phyloP scores from a whole-genome alignment of 2,329 filamentous ascomycete genomes.

The Apiospora malaysiana region DNA sequence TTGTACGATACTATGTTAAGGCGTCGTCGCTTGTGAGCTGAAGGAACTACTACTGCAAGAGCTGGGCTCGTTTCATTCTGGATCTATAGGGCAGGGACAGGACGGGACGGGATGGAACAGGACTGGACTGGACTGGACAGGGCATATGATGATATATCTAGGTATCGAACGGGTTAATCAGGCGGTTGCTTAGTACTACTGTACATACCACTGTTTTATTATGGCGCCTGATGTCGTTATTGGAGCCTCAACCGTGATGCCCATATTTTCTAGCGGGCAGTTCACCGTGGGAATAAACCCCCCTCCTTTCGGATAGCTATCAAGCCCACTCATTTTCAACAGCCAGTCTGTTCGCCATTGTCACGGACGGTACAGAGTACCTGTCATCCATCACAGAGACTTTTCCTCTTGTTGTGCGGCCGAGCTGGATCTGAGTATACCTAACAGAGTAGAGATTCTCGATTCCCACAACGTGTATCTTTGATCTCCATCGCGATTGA shows the following conservation, averaged over 20 bases:
- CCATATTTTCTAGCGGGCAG: background rate
- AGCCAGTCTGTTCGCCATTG: too few relatives aligned
- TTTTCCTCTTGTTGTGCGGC: background rate
- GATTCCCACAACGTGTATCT: background rate
- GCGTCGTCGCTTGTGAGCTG: slow-evolving; percentile 4
- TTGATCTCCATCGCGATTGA: background rate
- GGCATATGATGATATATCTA: background rate
- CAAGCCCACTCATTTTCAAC: background rate
- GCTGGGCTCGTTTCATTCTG: slow-evolving; percentile 5
- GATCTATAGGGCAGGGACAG: background rate
- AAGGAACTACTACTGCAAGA: background rate
- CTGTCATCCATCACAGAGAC: background rate
- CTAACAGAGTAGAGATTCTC: background rate
- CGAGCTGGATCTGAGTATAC: background rate
- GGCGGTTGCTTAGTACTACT: background rate
- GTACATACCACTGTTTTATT: background rate
- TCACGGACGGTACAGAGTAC: background rate
- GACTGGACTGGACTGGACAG: background rate
- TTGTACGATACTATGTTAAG: background rate
- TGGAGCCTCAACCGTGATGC: background rate
- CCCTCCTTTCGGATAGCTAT: background rate
- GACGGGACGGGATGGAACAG: too few relatives aligned
- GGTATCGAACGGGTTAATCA: slow-evolving; percentile 1
- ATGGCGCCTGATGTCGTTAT: background rate
- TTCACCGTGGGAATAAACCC: background rate